phyloP scores from a whole-genome alignment of 1,139 yeast genomes.

The Blastobotrys elegans region DNA sequence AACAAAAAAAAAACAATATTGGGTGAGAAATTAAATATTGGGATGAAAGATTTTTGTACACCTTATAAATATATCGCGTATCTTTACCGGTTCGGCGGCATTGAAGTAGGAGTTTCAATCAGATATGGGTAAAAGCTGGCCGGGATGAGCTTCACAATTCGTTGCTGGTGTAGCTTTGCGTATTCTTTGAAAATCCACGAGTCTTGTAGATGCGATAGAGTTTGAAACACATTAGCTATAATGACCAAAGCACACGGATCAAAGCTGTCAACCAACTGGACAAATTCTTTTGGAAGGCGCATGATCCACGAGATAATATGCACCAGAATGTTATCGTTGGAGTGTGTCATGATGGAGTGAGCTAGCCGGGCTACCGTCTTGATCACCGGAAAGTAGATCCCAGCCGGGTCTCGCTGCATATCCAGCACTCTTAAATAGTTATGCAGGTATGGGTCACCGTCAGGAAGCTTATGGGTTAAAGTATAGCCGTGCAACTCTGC shows the following conservation, averaged over 20 bases:
- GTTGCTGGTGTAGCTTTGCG: slow-evolving; percentile 5
- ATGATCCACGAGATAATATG: slow-evolving; percentile 9
- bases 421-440: slow-evolving; percentile 4
- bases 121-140: neutral
- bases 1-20: neutral
- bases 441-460: slow-evolving; percentile 7
- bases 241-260: slow-evolving; percentile 9
- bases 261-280: slow-evolving; percentile 1
- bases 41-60: no score
- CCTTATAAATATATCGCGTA: neutral
- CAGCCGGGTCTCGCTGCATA: neutral
- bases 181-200: slow-evolving; percentile 3
- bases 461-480: neutral
- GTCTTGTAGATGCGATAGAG: neutral
- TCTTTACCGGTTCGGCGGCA: neutral
- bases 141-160: slow-evolving; percentile 1
- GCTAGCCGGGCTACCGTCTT: slow-evolving; percentile 1
- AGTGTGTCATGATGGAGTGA: neutral
- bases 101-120: neutral
- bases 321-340: slow-evolving; percentile 3
- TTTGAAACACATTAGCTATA: slow-evolving; percentile 10
- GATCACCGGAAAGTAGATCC: neutral
- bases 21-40: no score
- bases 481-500: slow-evolving; percentile 6
- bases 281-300: slow-evolving; percentile 3